These are phyloP conservation scores for Paraglomus brasilianum DNA, from an alignment of 192 early-diverging fungal species.

Conservation along the genomic window DNA sequence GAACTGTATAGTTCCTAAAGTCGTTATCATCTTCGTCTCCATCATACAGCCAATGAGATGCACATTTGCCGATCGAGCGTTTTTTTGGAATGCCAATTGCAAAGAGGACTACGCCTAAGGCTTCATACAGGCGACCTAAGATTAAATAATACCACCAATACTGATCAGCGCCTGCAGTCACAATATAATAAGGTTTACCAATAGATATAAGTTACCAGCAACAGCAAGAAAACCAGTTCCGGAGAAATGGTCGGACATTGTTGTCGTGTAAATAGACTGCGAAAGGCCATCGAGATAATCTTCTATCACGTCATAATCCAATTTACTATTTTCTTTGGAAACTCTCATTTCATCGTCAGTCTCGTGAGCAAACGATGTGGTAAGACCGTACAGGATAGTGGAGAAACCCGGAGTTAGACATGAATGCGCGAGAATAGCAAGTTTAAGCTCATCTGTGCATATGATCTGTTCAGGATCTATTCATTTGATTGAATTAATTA, in stretches of 20 bases:
- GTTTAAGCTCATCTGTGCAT: slow-evolving; percentile 31
- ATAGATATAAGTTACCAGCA: slow-evolving; percentile 4
- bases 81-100: slow-evolving; percentile 32
- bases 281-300: slow-evolving; percentile 32
- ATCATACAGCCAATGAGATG: slow-evolving; percentile 12
- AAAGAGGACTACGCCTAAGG: slow-evolving; percentile 25
- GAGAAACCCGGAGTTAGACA: slow-evolving; percentile 32
- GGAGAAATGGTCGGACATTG: slow-evolving; percentile 19
- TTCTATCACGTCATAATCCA: slow-evolving; percentile 18
- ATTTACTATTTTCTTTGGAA: not conserved
- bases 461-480: slow-evolving; percentile 30
- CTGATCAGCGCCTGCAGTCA: too few species aligned
- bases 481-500: not conserved
- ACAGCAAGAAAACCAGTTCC: slow-evolving; percentile 13
- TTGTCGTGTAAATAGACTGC: slow-evolving; percentile 30
- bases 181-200: too few species aligned
- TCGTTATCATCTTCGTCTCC: not conserved
- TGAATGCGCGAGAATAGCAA: slow-evolving; percentile 32
- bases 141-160: not conserved
- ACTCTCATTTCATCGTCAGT: slow-evolving; percentile 9
- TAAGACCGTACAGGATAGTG: slow-evolving; percentile 28
- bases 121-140: slow-evolving; percentile 18
- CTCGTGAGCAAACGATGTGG: slow-evolving; percentile 28
- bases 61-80: not conserved
- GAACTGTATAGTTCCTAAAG: slow-evolving; percentile 25